phyloP scores from a whole-genome alignment of 345 rosid genomes.

The Acer negundo region DNA sequence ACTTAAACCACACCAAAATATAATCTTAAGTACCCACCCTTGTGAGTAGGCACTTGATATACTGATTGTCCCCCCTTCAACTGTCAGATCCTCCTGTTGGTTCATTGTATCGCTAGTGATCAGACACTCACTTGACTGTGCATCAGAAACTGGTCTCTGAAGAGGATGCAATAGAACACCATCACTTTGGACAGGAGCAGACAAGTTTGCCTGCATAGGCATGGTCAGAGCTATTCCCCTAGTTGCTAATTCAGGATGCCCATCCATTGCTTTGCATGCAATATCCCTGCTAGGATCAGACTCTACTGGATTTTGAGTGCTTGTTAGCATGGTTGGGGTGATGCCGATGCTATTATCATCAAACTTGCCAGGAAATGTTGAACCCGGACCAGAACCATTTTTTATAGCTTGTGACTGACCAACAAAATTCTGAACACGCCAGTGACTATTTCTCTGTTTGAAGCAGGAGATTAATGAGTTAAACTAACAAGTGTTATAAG shows the following conservation, averaged over 20 bases:
- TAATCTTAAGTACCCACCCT: slow-evolving; percentile 40
- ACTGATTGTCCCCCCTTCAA: slow-evolving; percentile 96
- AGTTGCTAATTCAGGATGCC: slow-evolving; percentile 53
- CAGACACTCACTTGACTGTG: slow-evolving; percentile 61
- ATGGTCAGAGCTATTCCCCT: slow-evolving; percentile 39
- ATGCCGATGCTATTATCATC: slow-evolving; percentile 58
- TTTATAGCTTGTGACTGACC: slow-evolving; percentile 63
- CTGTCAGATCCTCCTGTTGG: slow-evolving; percentile 59
- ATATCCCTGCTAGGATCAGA: slow-evolving; percentile 56
- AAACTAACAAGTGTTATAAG: slow-evolving; percentile 2
- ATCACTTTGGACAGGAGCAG: slow-evolving; percentile 38
- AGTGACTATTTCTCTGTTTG: slow-evolving; percentile 92
- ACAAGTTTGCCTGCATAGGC: slow-evolving; percentile 32
- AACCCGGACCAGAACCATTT: slow-evolving; percentile 72
- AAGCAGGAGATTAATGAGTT: slow-evolving; percentile 15
- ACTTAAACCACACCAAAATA: neutral
- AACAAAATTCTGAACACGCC: slow-evolving; percentile 71
- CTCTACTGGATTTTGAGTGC: slow-evolving; percentile 48
- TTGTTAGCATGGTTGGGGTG: slow-evolving; percentile 41
- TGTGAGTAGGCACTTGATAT: slow-evolving; percentile 81
- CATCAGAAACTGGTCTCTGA: slow-evolving; percentile 54
- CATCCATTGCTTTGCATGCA: slow-evolving; percentile 46
- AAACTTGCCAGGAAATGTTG: slow-evolving; percentile 63
- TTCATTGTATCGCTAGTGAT: slow-evolving; percentile 40
- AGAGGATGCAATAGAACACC: slow-evolving; percentile 39